Base-by-base conservation (phyloP, 2,329 filamentous ascomycete species). In the Fusarium sp. region DNA sequence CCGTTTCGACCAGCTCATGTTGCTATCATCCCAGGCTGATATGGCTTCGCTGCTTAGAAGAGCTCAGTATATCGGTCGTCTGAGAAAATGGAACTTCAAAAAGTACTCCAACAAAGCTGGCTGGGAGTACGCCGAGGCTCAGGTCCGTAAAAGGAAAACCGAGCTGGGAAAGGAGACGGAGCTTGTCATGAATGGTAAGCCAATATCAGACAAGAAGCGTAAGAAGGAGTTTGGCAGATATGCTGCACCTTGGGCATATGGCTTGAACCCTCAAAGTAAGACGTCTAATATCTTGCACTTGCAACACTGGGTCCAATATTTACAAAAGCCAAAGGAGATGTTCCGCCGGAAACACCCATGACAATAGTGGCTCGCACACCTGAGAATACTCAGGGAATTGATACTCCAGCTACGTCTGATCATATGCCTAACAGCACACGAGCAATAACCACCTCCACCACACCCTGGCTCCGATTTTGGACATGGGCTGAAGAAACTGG, bases 171-270 rank as follows among this genome's bases (percentile, higher is more conserved):
- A 42, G 8, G 49, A 51, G 3, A 51, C 25, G 4, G 39, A 51
- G 23, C 41, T 51, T 25, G 23, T 45, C 10, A 27, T 51, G 6
- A 37, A 43, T 17, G 49, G 32, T 13, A 27, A 31, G 11, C 14
- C 21, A 10, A 15, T 51, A 23, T 11, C n/a, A 3, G 17, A 17
- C 25, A 19, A 51, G 33, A 51, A 51, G 37, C 17, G 36, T 13
- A 45, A 36, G 9, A 51, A 51, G 15, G 39, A 31, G 41, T n/a
- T 51, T 15, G 19, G 9, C 25, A 51, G 49, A 38, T 45, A 51
- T 15, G 25, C n/a, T n/a, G 9, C 15, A 11, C 25, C n/a, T 19
- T 36, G 21, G 15, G 17, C 13, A 9, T n/a, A n/a, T 23, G 29
- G 17, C 11, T 4, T 17, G 2, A n/a, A 32, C 5, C 14, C 27